Conservation (phyloP, 2,329 filamentous ascomycete genomes). For the Botrytis sinoallii region DNA sequence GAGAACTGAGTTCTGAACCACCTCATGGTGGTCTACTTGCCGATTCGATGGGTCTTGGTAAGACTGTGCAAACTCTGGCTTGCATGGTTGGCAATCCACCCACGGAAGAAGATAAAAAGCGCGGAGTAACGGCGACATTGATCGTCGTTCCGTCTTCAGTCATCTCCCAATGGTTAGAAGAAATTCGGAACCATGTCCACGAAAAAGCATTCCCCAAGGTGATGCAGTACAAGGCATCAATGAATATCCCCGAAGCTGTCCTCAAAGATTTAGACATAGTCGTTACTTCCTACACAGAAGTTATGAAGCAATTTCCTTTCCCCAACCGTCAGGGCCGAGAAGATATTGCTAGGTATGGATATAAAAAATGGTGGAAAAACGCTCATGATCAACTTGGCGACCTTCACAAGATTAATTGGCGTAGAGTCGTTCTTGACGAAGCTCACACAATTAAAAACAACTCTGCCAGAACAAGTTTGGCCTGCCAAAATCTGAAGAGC, state of each 20-base stretch:
- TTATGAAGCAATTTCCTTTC: constrained; percentile 70
- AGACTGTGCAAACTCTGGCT: constrained; percentile 52
- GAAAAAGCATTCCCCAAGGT: constrained; percentile 26
- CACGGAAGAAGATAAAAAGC: constrained; percentile 38
- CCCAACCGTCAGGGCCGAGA: constrained; percentile 89
- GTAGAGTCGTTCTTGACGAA: constrained; percentile 56
- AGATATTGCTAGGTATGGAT: constrained; percentile 56
- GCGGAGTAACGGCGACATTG: constrained; percentile 31
- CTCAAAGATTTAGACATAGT: constrained; percentile 34
- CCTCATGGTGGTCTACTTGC: constrained; percentile 56
- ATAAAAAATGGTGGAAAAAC: constrained; percentile 37
- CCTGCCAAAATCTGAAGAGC: constrained; percentile 41
- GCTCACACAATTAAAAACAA: constrained; percentile 55
- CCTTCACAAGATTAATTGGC: constrained; percentile 44
- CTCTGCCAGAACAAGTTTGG: constrained; percentile 41
- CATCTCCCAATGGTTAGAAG: constrained; percentile 34
- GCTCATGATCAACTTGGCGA: constrained; percentile 38
- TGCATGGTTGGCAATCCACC: constrained; percentile 42
- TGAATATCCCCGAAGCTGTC: constrained; percentile 14
- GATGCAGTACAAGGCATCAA: constrained; percentile 28
- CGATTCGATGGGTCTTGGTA: constrained; percentile 64
- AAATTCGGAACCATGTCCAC: constrained; percentile 31
- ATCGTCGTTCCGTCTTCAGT: constrained; percentile 35
- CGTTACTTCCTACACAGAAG: constrained; percentile 32
- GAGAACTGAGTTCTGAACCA: constrained; percentile 42